Evolutionary conservation across 257 asterid species (phyloP).

Genomic region (Solanum chilense): DNA sequence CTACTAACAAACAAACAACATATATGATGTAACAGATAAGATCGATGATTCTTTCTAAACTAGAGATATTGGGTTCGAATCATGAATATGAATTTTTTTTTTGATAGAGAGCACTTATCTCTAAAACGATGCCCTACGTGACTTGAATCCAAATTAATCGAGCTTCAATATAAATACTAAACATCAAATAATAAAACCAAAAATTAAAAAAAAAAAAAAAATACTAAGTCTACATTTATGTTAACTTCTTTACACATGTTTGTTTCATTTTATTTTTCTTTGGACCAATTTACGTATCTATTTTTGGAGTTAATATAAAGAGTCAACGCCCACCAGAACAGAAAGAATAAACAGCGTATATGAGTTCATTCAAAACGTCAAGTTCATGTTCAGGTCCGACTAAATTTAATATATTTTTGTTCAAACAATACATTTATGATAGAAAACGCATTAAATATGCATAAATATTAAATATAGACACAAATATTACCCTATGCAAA

Average conservation of each 20-base stretch:
- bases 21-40: no score
- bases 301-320: background rate
- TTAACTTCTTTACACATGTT: background rate
- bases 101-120: no score
- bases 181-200: no score
- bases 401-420: background rate
- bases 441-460: background rate
- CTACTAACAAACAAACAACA: background rate
- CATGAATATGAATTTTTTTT: background rate
- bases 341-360: background rate
- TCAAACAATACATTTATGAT: background rate
- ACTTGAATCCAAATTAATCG: no score
- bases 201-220: no score
- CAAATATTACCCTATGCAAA: background rate
- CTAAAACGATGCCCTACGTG: no score
- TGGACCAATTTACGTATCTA: background rate
- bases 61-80: background rate
- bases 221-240: background rate
- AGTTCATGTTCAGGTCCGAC: no score
- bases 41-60: no score
- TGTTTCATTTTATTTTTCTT: background rate
- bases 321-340: background rate
- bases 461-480: background rate
- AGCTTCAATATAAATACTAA: no score
- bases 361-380: background rate